Evolutionary conservation across 73 alveolate genomes (phyloP).

Genomic region (Uronychia setigera): DNA sequence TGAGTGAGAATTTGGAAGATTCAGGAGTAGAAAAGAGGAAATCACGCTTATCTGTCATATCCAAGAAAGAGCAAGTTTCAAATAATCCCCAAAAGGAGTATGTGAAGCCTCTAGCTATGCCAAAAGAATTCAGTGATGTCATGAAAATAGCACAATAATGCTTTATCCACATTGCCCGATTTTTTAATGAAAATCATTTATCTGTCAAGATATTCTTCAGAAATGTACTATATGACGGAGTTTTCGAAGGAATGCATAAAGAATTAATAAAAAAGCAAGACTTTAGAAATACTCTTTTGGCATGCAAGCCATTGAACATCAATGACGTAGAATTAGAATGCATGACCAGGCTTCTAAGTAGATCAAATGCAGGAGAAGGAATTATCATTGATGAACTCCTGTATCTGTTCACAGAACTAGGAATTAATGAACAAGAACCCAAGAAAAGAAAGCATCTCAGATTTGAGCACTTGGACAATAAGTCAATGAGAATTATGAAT

Average conservation of each 20-base stretch:
- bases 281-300: background rate
- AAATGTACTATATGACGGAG: background rate
- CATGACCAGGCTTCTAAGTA: background rate
- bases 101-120: background rate
- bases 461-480: background rate
- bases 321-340: background rate
- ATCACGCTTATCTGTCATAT: background rate
- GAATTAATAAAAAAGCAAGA: background rate
- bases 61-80: background rate
- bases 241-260: background rate
- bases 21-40: background rate
- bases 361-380: background rate
- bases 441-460: background rate
- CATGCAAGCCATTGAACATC: background rate
- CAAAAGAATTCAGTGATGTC: background rate
- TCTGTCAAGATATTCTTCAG: background rate
- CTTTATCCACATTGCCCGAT: background rate
- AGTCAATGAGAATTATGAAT: background rate
- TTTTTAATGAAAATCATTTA: background rate
- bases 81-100: background rate
- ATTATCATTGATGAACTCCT: background rate
- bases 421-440: background rate
- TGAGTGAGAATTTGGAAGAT: background rate
- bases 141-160: background rate
- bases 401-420: background rate